These are phyloP conservation scores for Saccharomyces eubayanus DNA, from an alignment of 805 yeast species.

Conservation along the genomic window DNA sequence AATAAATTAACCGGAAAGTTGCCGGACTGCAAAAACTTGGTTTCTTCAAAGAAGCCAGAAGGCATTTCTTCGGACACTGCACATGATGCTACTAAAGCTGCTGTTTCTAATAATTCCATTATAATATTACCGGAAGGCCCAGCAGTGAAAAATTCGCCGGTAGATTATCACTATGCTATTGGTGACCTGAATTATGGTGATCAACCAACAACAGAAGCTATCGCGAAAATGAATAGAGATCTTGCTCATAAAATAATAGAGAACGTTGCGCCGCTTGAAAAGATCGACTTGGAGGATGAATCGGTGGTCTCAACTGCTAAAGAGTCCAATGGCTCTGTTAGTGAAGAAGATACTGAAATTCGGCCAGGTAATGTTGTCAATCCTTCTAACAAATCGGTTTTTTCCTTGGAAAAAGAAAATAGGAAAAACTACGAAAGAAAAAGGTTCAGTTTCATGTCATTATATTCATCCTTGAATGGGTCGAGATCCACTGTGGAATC, in stretches of 20 bases:
- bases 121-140: neutral
- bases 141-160: neutral
- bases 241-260: neutral
- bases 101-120: neutral
- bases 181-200: neutral
- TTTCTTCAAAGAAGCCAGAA: neutral
- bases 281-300: neutral
- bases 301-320: neutral
- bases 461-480: constrained; percentile 5
- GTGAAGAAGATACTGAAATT: neutral
- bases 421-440: constrained; percentile 3
- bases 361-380: neutral
- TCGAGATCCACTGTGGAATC: neutral
- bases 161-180: neutral
- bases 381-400: neutral
- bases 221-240: neutral
- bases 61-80: constrained; percentile 3
- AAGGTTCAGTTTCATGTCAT: constrained; percentile 13
- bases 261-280: neutral
- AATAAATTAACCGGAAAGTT: neutral
- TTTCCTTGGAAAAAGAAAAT: neutral
- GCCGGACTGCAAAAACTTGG: neutral
- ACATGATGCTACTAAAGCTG: constrained; percentile 7
- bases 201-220: neutral
- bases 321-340: neutral